Conservation (phyloP, 2,329 filamentous ascomycete genomes). For the Fusarium sp. region DNA sequence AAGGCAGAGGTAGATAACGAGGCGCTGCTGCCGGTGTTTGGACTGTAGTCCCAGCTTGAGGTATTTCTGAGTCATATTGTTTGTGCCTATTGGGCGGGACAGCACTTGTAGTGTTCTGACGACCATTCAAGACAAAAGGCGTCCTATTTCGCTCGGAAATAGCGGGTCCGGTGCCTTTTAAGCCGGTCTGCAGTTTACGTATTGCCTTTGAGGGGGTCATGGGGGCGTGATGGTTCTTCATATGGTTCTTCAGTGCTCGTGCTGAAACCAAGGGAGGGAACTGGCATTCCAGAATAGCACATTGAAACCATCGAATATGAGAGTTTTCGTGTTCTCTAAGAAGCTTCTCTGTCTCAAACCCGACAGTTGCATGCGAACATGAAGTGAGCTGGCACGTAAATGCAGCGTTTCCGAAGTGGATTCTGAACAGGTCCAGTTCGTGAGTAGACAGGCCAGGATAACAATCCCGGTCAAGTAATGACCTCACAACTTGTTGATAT, state of each 20-base stretch:
- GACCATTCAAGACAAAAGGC: no score
- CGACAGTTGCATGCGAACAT: conserved; percentile 8
- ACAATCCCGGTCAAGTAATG: background rate
- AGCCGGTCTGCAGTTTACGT: no score
- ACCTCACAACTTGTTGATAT: conserved; percentile 19
- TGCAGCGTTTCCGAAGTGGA: conserved; percentile 5
- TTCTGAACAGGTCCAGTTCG: conserved; percentile 20
- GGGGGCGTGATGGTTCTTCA: conserved; percentile 10
- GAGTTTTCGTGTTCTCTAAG: conserved; percentile 4
- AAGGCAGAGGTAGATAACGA: no score
- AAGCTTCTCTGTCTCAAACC: conserved; percentile 7
- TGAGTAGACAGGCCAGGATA: background rate
- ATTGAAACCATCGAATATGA: conserved; percentile 17
- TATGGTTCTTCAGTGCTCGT: background rate
- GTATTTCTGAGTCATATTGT: no score
- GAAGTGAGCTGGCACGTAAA: conserved; percentile 15
- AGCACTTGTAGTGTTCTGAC: no score
- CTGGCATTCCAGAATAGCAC: background rate
- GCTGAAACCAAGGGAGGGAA: background rate
- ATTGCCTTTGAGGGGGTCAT: no score
- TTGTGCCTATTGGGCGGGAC: no score
- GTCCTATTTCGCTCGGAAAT: no score
- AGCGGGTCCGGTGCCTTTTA: no score
- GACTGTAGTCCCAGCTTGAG: no score
- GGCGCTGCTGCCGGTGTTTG: no score